These are phyloP conservation scores for Fusarium nurragi DNA, from an alignment of 2,329 filamentous ascomycete species.

Conservation along the genomic window DNA sequence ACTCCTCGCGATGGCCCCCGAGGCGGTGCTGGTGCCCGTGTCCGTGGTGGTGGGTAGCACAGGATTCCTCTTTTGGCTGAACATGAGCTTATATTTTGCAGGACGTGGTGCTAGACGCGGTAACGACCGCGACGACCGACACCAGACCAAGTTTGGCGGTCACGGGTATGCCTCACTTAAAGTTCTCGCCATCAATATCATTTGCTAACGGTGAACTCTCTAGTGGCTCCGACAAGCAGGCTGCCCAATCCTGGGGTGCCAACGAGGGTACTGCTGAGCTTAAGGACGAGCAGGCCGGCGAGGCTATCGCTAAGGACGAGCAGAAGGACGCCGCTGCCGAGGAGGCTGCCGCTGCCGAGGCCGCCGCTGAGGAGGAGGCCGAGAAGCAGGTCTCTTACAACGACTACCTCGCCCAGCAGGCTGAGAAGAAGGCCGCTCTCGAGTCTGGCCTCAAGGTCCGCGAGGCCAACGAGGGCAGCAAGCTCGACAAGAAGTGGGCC, in stretches of 20 bases:
- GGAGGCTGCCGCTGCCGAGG: slow-evolving; percentile 60
- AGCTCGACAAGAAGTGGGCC: slow-evolving; percentile 92
- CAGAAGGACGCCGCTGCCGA: slow-evolving; percentile 73
- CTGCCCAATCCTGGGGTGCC: slow-evolving; percentile 88
- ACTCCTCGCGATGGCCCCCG: slow-evolving; percentile 63
- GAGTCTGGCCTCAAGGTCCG: slow-evolving; percentile 74
- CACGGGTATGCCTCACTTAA: slow-evolving; percentile 55
- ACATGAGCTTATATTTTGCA: slow-evolving; percentile 40
- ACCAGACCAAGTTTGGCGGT: slow-evolving; percentile 55
- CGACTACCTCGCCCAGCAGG: slow-evolving; percentile 81
- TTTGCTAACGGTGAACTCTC: slow-evolving; percentile 39
- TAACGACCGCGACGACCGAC: slow-evolving; percentile 66
- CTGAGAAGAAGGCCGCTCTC: slow-evolving; percentile 79
- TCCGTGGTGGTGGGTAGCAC: slow-evolving; percentile 62
- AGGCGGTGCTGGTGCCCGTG: slow-evolving; percentile 71
- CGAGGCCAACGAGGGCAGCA: slow-evolving; percentile 91
- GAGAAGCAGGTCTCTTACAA: slow-evolving; percentile 91
- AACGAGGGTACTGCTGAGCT: slow-evolving; percentile 83
- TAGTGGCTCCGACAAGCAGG: slow-evolving; percentile 86
- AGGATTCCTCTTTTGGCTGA: not conserved
- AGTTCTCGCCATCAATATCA: not conserved
- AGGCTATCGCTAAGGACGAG: slow-evolving; percentile 86
- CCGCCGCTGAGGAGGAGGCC: slow-evolving; percentile 60
- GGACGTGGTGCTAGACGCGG: slow-evolving; percentile 64
- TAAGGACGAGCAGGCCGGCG: slow-evolving; percentile 90